A percentile compares a stretch with the other conserved stretches of the same genome.
Evolutionary conservation across 73 alveolate species (phyloP).

Genomic region (Symbiodinium natans): DNA sequence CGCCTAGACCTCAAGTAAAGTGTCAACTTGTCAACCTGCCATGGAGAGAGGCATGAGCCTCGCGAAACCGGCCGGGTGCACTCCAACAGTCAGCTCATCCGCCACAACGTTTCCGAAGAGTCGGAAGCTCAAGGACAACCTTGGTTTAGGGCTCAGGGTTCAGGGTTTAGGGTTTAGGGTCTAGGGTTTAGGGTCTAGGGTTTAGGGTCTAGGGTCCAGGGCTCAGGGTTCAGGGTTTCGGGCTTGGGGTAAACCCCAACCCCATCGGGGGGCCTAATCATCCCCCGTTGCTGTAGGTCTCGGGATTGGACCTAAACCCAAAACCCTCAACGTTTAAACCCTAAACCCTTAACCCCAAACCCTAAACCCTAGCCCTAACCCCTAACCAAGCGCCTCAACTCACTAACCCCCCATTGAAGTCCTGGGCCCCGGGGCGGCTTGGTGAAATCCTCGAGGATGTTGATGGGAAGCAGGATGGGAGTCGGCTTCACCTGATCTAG

Average conservation of each 20-base stretch:
- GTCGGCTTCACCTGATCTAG: constrained; percentile 90
- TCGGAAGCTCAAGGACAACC: constrained; percentile 92
- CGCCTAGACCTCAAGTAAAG: too few species aligned
- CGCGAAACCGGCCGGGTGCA: neutral
- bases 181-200: neutral
- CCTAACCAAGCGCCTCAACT: neutral
- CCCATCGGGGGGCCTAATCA: too few species aligned
- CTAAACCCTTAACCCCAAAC: neutral
- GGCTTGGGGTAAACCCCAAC: too few species aligned
- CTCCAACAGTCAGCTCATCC: constrained; percentile 93
- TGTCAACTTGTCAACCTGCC: too few species aligned
- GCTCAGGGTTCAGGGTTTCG: neutral
- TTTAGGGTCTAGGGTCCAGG: neutral
- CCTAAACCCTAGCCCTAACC: neutral
- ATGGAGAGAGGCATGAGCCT: too few species aligned
- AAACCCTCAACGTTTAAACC: neutral
- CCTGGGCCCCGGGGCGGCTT: constrained; percentile 48
- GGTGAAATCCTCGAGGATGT: constrained; percentile 94
- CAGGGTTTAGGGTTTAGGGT: neutral
- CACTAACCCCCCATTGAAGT: neutral
- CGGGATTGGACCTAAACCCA: neutral
- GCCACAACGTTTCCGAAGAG: constrained; percentile 91
- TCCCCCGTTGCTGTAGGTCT: too few species aligned
- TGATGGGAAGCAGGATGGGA: constrained; percentile 92
- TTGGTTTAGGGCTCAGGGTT: neutral